These are phyloP conservation scores for Talaromyces proteolyticus DNA, from an alignment of 495 filamentous ascomycete genomes.

Conservation along the genomic window DNA sequence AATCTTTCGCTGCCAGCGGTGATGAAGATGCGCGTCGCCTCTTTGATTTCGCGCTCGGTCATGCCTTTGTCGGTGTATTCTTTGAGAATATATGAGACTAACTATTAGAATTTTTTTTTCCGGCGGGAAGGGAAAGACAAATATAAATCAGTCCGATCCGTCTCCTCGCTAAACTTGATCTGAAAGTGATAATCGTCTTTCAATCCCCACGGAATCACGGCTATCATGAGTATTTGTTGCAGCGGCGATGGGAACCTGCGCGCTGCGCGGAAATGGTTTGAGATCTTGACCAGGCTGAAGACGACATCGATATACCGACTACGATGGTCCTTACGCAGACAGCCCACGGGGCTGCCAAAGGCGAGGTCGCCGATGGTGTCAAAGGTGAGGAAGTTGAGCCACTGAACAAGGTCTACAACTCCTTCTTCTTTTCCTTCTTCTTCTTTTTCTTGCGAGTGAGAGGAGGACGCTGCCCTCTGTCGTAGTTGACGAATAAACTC, in stretches of 20 bases:
- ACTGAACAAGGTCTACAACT: constrained; percentile 8
- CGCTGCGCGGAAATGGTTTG: neutral
- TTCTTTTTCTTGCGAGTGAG: too few relatives aligned
- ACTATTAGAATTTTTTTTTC: constrained; percentile 10
- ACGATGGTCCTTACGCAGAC: neutral
- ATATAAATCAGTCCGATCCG: constrained; percentile 25
- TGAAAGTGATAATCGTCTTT: neutral
- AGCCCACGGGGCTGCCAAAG: constrained; percentile 9
- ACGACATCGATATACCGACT: constrained; percentile 3
- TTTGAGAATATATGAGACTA: constrained; percentile 25
- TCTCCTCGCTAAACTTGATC: constrained; percentile 24
- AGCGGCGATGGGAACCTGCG: constrained; percentile 1
- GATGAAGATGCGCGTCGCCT: constrained; percentile 32
- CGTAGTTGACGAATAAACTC: constrained; percentile 28
- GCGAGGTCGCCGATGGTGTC: constrained; percentile 15
- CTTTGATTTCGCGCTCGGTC: constrained; percentile 30
- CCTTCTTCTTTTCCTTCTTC: neutral
- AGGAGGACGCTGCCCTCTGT: neutral
- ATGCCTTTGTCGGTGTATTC: constrained; percentile 21
- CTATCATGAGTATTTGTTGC: neutral
- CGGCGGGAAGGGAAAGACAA: neutral
- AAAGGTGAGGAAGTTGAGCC: constrained; percentile 15
- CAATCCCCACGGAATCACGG: neutral
- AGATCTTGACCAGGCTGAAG: constrained; percentile 1
- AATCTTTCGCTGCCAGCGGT: constrained; percentile 55